phyloP scores from a whole-genome alignment of 306 rosid genomes.

The Fragaria ananassa region DNA sequence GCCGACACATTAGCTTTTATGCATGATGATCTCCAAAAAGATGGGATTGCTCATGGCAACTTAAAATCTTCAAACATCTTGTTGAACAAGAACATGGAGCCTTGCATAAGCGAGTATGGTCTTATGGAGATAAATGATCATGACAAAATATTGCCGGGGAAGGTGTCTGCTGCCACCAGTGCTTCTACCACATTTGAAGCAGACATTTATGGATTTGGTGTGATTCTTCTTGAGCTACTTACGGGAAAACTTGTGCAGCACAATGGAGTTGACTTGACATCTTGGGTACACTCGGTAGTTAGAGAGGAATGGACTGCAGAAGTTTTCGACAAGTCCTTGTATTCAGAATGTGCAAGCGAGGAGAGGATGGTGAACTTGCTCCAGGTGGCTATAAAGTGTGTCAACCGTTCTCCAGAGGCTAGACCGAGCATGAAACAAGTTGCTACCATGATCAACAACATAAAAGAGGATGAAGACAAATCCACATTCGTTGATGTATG shows the following conservation, averaged over 20 bases:
- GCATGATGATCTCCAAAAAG: slow-evolving; percentile 53
- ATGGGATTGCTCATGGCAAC: slow-evolving; percentile 68
- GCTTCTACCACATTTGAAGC: slow-evolving; percentile 30
- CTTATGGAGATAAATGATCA: slow-evolving; percentile 33
- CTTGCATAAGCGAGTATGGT: slow-evolving; percentile 76
- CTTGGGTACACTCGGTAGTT: slow-evolving; percentile 80
- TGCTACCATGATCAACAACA: slow-evolving; percentile 52
- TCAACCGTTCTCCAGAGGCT: slow-evolving; percentile 41
- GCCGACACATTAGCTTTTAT: slow-evolving; percentile 71
- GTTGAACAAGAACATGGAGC: slow-evolving; percentile 62
- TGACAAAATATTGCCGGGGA: slow-evolving; percentile 20
- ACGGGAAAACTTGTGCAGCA: slow-evolving; percentile 65
- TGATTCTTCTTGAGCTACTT: slow-evolving; percentile 78
- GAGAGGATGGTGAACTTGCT: slow-evolving; percentile 82
- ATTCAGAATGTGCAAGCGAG: slow-evolving; percentile 65
- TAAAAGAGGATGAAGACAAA: slow-evolving; percentile 76
- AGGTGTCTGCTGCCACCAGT: slow-evolving; percentile 10
- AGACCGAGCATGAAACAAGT: slow-evolving; percentile 79
- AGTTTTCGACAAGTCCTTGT: slow-evolving; percentile 59
- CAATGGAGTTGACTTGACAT: slow-evolving; percentile 58
- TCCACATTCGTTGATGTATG: slow-evolving; percentile 36
- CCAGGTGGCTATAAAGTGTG: slow-evolving; percentile 76
- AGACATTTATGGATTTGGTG: slow-evolving; percentile 70
- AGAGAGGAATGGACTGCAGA: slow-evolving; percentile 91
- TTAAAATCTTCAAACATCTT: slow-evolving; percentile 78